Conservation (phyloP, 495 filamentous ascomycete species). For the Terfezia boudieri region DNA sequence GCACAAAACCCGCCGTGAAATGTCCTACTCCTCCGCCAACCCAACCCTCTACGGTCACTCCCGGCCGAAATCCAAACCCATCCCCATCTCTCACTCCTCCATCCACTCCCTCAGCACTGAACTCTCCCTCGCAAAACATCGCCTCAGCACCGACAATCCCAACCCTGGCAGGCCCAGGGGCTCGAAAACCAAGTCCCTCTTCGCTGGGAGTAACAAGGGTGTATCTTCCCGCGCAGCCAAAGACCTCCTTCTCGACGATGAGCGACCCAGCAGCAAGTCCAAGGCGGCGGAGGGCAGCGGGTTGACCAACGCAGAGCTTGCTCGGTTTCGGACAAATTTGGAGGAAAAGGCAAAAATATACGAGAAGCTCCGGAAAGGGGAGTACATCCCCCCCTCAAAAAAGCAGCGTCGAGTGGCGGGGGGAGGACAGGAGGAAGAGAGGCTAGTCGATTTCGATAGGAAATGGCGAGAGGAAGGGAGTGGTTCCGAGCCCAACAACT, state of each 20-base stretch:
- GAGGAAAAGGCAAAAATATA: constrained; percentile 73
- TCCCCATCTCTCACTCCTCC: constrained; percentile 37
- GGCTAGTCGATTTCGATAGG: constrained; percentile 73
- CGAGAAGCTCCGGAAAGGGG: constrained; percentile 58
- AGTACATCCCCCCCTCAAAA: constrained; percentile 24
- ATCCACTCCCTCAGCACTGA: constrained; percentile 61
- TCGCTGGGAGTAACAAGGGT: constrained; percentile 9
- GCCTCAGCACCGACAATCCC: constrained; percentile 22
- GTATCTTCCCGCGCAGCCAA: constrained; percentile 6
- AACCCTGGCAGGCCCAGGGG: constrained; percentile 38
- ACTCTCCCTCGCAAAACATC: constrained; percentile 46
- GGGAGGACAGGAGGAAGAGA: constrained; percentile 22
- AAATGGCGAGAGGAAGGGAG: constrained; percentile 61
- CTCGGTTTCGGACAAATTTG: constrained; percentile 52
- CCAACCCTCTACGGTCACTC: constrained; percentile 52
- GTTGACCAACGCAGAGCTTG: constrained; percentile 19
- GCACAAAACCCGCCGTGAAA: background rate
- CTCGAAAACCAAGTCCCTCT: constrained; percentile 26
- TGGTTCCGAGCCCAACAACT: background rate
- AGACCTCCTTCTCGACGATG: background rate
- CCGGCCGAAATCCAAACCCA: constrained; percentile 37
- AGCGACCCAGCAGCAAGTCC: background rate
- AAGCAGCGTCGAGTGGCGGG: constrained; percentile 9
- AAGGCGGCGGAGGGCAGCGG: constrained; percentile 1
- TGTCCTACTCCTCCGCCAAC: constrained; percentile 9